These are phyloP conservation scores for Xylaria sp. DNA, from an alignment of 2,329 filamentous ascomycete species.

Conservation along the genomic window DNA sequence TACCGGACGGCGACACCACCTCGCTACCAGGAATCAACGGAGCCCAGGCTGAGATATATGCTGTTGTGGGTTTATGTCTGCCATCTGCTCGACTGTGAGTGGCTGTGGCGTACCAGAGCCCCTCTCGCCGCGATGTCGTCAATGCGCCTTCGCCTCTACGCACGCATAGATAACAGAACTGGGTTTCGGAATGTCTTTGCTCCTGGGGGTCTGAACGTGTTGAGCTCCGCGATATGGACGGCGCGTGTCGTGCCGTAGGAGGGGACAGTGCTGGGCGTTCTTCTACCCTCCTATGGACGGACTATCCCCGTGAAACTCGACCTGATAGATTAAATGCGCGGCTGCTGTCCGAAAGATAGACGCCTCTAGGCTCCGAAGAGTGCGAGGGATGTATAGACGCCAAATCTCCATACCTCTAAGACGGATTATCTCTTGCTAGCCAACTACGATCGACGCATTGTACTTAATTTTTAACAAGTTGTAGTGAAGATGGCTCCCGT, in stretches of 20 bases:
- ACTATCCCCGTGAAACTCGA: not conserved
- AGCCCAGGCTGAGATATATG: constrained; percentile 1
- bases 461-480: too few relatives aligned
- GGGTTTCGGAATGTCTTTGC: too few relatives aligned
- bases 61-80: constrained; percentile 7
- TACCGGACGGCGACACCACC: not conserved
- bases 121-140: not conserved
- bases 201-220: too few relatives aligned
- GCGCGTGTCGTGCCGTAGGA: constrained; percentile 4
- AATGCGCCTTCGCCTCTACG: too few relatives aligned
- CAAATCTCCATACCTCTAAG: not conserved
- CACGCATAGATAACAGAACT: too few relatives aligned
- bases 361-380: not conserved
- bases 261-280: not conserved
- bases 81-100: not conserved
- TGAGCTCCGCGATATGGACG: too few relatives aligned
- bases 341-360: not conserved
- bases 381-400: not conserved
- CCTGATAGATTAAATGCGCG: constrained; percentile 4
- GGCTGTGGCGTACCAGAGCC: not conserved
- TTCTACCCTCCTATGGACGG: not conserved
- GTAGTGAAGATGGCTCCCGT: too few relatives aligned
- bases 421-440: not conserved
- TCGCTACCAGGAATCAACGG: constrained; percentile 12
- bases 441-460: not conserved